Base-by-base conservation (phyloP, 2,329 filamentous ascomycete genomes). In the Ascochyta pisi region DNA sequence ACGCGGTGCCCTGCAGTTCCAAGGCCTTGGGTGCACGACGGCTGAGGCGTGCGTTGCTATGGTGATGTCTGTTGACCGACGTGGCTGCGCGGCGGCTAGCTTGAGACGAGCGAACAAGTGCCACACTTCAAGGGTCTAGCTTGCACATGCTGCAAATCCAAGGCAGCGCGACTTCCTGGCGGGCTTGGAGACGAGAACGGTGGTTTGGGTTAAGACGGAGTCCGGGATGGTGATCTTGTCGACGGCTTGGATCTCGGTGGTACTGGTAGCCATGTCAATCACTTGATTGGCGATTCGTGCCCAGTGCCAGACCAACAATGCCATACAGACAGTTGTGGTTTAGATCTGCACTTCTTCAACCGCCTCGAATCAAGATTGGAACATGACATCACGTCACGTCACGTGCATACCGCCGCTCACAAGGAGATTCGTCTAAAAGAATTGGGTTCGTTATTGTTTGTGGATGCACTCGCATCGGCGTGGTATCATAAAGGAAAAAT, bases 401-500 rank as follows among this genome's bases (percentile, higher is more conserved):
- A 51, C 53, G 53, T 51, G 48, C 39, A 19, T 9, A 31, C 7
- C 23, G 13, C 35, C 19, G 19, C 19, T 19, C 19, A 19, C 19
- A 19, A 19, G 19, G 19, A 3, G 19, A 19, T 19, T 3, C 19
- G 3, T 19, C 2, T 3, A 13, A 19, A 16, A 37, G 46, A 37
- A n/a, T 51, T 31, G 37, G 47, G 15, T 37, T 47, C 35, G 41
- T 46, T 51, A 48, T 51, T 55, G 50, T 49, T 46, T 57, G 50
- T 35, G 54, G 54, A 45, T 65, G 64, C 59, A 59, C 62, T 66
- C 54, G 60, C 64, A 59, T 65, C 57, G 50, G 50, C 58, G 59
- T 73, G 70, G 67, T 73, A 72, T 73, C 68, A 67, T 69, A 54
- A 50, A 54, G 58, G 60, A 52, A 39, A 56, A 61, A 40, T 54